Evolutionary conservation across 2,329 filamentous ascomycete species (phyloP), one percentile per base, ranked within the genome.

Genomic region (Botryotinia calthae): DNA sequence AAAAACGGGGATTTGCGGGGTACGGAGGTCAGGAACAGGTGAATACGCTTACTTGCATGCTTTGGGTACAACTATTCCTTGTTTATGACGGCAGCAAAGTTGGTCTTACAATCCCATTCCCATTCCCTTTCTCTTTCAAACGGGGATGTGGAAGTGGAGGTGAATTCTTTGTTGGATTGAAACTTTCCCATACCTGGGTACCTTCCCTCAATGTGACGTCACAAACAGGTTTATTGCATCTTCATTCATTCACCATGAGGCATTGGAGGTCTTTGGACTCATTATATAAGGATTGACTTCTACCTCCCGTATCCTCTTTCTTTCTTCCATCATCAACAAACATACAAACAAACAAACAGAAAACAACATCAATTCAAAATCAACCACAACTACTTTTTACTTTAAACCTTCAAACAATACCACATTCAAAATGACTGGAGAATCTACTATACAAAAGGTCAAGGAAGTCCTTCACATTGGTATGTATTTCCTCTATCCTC

Each of bases 371-470:
- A 70, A 70, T 31, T 5, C 25, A n/a, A 54, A n/a, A n/a, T 34
- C 54, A 54, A 54, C 14, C 28, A 71, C 44, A 51, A 63, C 16
- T 1, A 54, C 56, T 37, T 61, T n/a, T 8, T 68, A 48, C 42
- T 70, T 70, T 56, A 44, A 31, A 42, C 25, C 69, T 40, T 73
- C 18, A 54, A 25, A 46, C 37, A 67, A 40, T 28, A 72, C 66
- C 34, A 72, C 72, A 70, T 54, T 76, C 75, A 81, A 81, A 72
- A 87, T 86, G 85, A 63, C 66, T 28, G 71, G 71, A 48, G 71
- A 72, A 70, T 84, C 84, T 56, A 78, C 85, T 71, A 77, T 85
- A 72, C 81, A 86, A 79, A 86, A 86, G 74, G 82, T 85, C 71
- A 86, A 85, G 79, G 82, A 86, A 58, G 83, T 79, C 75, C 74